Evolutionary conservation across 2,329 filamentous ascomycete species (phyloP), one percentile per base, ranked within the genome.

Genomic region (Chaetomiaceae sp.): DNA sequence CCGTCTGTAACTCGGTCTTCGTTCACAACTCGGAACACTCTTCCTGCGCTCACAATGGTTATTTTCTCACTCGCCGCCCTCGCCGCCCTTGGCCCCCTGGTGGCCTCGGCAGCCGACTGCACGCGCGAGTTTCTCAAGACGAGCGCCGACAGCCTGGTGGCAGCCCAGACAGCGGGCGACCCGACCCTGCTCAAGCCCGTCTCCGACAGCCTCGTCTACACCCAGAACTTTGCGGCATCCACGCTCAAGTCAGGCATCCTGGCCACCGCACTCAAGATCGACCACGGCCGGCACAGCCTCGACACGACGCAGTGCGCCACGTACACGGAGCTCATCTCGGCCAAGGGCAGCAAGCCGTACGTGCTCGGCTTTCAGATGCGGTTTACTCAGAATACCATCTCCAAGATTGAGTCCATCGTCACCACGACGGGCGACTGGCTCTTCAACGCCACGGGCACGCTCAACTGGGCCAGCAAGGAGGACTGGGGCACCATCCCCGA

Each of bases 361-460:
- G 71, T 72, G 20, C 61, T 72, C 49, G 70, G 68, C 43, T 67
- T 66, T 20, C 71, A 71, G 58, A 66, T 72, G 51, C 63, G 62
- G 54, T 64, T 68, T 48, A 56, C 57, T 3, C 51, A 50, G 34
- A 54, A 54, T 3, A 33, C 62, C 36, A 47, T 51, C 51, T 47
- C 51, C 47, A 59, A 56, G 45, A 45, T 65, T n/a, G 64, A 65
- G 55, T 46, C 57, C 1, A 47, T 66, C n/a, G 56, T 62, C n/a
- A 65, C 61, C n/a, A 55, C 55, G 1, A 55, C 57, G 3, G 64
- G 63, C 22, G 63, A 67, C 56, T 66, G 65, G 65, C 55, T 61
- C 14, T 66, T 67, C 54, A 65, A 67, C 52, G 63, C 63, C 5
- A 65, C 63, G 0, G 59, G 61, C 7, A 64, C 62, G 23, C 58